These are phyloP conservation scores for Colletotrichum australisinense DNA, from an alignment of 2,329 filamentous ascomycete genomes.

Conservation along the genomic window DNA sequence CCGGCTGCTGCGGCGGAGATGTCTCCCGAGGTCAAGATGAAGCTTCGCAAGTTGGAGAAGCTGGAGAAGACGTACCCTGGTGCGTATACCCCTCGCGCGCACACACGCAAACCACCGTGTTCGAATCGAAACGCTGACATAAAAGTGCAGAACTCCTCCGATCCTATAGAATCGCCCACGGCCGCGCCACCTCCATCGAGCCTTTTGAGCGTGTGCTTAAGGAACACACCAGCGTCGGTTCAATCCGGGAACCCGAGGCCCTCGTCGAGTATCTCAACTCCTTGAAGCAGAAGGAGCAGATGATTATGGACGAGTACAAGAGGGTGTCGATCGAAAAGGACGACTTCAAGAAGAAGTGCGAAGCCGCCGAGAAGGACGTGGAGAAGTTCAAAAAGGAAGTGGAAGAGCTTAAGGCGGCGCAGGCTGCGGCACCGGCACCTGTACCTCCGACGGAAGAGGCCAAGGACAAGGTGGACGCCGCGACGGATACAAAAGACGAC, in stretches of 20 bases:
- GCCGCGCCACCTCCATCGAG: conserved; percentile 87
- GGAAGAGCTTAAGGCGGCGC: conserved; percentile 54
- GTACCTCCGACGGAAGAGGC: conserved; percentile 43
- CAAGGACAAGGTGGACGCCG: conserved; percentile 26
- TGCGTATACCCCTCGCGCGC: conserved; percentile 50
- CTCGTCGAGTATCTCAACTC: conserved; percentile 92
- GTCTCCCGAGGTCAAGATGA: conserved; percentile 78
- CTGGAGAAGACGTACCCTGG: conserved; percentile 89
- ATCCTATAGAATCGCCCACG: conserved; percentile 92
- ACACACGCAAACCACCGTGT: fast-evolving
- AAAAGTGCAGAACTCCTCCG: conserved; percentile 77
- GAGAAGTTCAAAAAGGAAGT: conserved; percentile 68
- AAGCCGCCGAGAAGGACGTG: conserved; percentile 76
- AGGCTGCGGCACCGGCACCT: conserved; percentile 42
- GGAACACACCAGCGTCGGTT: conserved; percentile 91
- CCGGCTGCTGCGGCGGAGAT: conserved; percentile 61
- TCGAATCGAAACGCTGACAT: neutral
- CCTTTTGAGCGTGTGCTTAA: conserved; percentile 91
- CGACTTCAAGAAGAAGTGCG: conserved; percentile 79
- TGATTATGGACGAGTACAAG: conserved; percentile 95
- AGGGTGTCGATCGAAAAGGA: conserved; percentile 86
- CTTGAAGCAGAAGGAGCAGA: conserved; percentile 85
- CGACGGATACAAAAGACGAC: conserved; percentile 42
- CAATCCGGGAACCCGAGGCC: conserved; percentile 85
- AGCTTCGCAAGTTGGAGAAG: conserved; percentile 88